phyloP scores from a whole-genome alignment of 2,329 filamentous ascomycete species.

The Pleoardoris graminearum region DNA sequence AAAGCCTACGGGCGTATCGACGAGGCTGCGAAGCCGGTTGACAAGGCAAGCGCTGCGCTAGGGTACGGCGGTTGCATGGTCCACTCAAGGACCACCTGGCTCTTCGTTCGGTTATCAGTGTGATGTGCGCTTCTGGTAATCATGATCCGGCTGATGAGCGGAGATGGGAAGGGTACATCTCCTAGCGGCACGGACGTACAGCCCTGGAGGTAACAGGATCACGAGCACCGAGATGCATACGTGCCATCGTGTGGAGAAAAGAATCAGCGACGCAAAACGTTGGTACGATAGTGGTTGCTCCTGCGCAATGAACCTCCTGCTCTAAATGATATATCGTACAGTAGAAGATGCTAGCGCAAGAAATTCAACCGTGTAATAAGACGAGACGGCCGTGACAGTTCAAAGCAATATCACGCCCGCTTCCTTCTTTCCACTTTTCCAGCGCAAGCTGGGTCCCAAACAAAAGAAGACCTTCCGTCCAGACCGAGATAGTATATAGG shows the following conservation, averaged over 20 bases:
- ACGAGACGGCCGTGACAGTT: conserved; percentile 17
- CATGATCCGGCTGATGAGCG: not conserved
- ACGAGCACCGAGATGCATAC: not conserved
- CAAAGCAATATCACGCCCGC: conserved; percentile 9
- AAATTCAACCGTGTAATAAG: not conserved
- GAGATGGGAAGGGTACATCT: conserved; percentile 1
- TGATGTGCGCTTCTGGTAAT: not conserved
- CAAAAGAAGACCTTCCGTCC: too few relatives aligned
- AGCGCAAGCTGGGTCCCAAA: not conserved
- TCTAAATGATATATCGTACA: conserved; percentile 20
- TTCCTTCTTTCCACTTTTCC: not conserved
- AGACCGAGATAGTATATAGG: too few relatives aligned
- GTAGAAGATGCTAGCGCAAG: conserved; percentile 5
- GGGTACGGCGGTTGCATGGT: not conserved
- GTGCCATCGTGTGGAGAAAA: not conserved
- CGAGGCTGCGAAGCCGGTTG: too few relatives aligned
- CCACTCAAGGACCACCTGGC: too few relatives aligned
- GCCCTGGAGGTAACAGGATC: too few relatives aligned
- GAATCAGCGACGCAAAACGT: not conserved
- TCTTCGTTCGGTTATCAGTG: not conserved
- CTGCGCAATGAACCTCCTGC: not conserved
- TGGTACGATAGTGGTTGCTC: not conserved
- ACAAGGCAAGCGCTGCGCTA: too few relatives aligned
- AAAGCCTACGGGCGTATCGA: too few relatives aligned
- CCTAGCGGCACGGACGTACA: too few relatives aligned